Base-by-base conservation (phyloP, 1,139 yeast species). In the Yamadazyma dendronema region DNA sequence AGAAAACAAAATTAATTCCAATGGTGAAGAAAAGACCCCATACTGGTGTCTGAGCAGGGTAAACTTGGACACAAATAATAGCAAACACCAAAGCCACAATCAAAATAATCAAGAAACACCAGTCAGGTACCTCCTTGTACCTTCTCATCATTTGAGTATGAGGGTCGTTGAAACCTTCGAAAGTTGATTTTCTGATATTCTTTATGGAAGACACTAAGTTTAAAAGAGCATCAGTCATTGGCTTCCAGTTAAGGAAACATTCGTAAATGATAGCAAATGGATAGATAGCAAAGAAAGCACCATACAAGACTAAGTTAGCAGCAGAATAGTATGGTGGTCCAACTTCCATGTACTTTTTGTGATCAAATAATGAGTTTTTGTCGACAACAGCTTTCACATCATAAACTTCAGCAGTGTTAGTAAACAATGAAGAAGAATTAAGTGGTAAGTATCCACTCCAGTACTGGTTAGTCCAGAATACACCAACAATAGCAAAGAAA, bases 291-390 rank as follows among this genome's bases (percentile, higher is more conserved):
- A 65, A 66, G 39, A 56, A 56, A 3, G 72, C 68, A 1, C 72
- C 73, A 42, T 67, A 67, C 4, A 61, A 36, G 3, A 67, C 66
- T 40, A 67, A 53, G 43, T 62, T 65, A 2, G 77, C 83, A 6
- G 85, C 84, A 22, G 76, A 52, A 53, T 77, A 79, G 48, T 65
- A 79, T 11, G 84, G 84, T 2, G 79, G 77, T 1, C 80, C 76
- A 40, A 69, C 65, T 22, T 52, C 40, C 40, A 66, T 57, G 44
- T 72, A 72, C 45, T 67, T 69, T n/a, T 37, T 49, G 26, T 55
- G 37, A 41, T 62, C 66, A 41, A 67, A 62, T 17, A 46, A 39
- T 44, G 54, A 59, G 3, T 55, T 48, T 0, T 49, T 55, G 40
- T 59, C 53, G 32, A 67, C 47, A 28, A 67, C 59, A 26, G 54